Base-by-base conservation (phyloP, 352 stramenopile genomes). In the Pythium periplocum region DNA sequence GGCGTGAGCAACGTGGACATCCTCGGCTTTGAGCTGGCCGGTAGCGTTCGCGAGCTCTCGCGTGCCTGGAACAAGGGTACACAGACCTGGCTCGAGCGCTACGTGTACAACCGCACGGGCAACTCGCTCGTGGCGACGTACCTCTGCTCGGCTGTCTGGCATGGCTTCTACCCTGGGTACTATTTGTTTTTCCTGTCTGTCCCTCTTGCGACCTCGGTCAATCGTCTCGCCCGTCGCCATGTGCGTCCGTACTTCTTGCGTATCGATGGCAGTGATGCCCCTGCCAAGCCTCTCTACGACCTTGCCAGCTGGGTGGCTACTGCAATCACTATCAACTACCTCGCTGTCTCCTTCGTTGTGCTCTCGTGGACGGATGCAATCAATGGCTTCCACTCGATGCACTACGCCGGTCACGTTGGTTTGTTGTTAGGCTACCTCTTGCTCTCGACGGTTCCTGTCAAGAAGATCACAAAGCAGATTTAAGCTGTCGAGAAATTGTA, bases 51-150 rank as follows among this genome's bases (percentile, higher is more conserved):
- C 36, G 93, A 78, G 6, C 60, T 82, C 41, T 94, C 87, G 46
- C 80, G 91, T 34, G 83, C 82, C 26, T 99, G 96, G 96, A 99
- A 99, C 88, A 98, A 98, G 75, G 95, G 95, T 68, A 98, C 90
- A n/a, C 83, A 93, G 66, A 76, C 83, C 47, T 98, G 95, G 95
- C 78, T 98, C 43, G 87, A 96, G 57, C 82, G 85, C 40, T 98
- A 98, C 75, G 92, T 98, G 26, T 98, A 98, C 81, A 90, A 89
- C 44, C 86, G 95, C 48, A 98, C 90, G 6, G 74, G 75, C 61
- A 95, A 95, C 65, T 96, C 76, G 56, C 73, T 98, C 3, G 64
- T 88, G 40, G 86, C 84, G 35, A 96, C 92, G 12, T 98, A 98
- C 70, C 86, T 89, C 34, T 79, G 96, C 60, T 97, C 85, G 48